Base-by-base conservation (phyloP, 208 protist genomes). In the Blastocrithidia nonstop region DNA sequence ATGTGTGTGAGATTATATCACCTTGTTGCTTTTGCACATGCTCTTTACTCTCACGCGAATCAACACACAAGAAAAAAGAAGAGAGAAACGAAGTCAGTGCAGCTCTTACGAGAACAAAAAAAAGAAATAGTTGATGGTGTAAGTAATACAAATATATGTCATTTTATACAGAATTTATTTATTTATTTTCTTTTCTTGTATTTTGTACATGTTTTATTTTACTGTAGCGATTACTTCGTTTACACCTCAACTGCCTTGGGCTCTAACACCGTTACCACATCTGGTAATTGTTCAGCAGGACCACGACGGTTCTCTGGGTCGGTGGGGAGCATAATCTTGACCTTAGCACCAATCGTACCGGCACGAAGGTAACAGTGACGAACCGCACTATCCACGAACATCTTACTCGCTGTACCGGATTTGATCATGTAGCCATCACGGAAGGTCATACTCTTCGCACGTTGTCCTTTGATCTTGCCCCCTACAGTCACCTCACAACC, bases 391-490 rank as follows among this genome's bases (percentile, higher is more conserved):
- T 98, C 95, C 13, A 99, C 77, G 63, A 96, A 98, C 32, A 74
- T 45, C 51, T 88, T 85, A 44, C 76, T 69, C 33, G 93, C 84
- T 26, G 96, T 72, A 74, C 95, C 95, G 36, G 95, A 93, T 65
- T 95, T 96, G 75, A 98, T 96, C 96, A 99, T 98, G 78, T 99
- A 99, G 46, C 98, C 98, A 45, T 99, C 97, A 41, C 77, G 80
- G 93, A 99, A 99, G 66, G 98, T 99, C 95, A 99, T 98, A 50
- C 64, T 59, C 85, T 99, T 99, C 40, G 97, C 98, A 75, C 98
- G 93, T 76, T 98, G 96, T 29, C 89, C 96, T 61, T 98, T 92
- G 38, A 99, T 80, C 85, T 99, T 99, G 63, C 98, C 98, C 39
- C 95, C 91, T 28, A 99, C 95, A 51, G 96, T 88, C 45, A 99